phyloP scores from a whole-genome alignment of 805 yeast genomes.

The Pichia pseudocactophila region DNA sequence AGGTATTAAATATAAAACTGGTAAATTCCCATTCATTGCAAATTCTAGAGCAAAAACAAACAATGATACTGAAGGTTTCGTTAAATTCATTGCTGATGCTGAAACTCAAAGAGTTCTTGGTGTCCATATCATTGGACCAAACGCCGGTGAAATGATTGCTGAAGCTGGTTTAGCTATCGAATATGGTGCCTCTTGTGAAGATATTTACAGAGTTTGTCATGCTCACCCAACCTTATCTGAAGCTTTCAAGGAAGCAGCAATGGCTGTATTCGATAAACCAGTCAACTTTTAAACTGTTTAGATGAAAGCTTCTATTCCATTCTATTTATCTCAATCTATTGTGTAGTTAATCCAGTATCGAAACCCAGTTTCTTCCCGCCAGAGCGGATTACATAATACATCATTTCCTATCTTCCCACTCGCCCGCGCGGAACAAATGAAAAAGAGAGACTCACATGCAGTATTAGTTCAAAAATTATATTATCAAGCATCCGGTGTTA shows the following conservation, averaged over 20 bases:
- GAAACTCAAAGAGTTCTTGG: conserved; percentile 96
- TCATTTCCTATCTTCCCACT: not conserved
- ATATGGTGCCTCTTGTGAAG: conserved; percentile 98
- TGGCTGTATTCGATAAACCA: conserved; percentile 86
- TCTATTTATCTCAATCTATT: too few relatives aligned
- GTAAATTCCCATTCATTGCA: conserved; percentile 98
- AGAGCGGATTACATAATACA: too few relatives aligned
- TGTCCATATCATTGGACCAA: conserved; percentile 94
- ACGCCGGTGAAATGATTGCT: conserved; percentile 99
- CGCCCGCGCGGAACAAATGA: not conserved
- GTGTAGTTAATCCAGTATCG: too few relatives aligned
- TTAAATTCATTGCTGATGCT: conserved; percentile 90
- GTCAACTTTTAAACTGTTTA: conserved; percentile 54
- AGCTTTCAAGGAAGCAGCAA: conserved; percentile 97
- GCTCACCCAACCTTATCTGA: conserved; percentile 98
- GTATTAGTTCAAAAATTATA: too few relatives aligned
- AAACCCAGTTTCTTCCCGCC: too few relatives aligned
- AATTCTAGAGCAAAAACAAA: conserved; percentile 99
- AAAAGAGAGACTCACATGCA: not conserved
- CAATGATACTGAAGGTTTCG: conserved; percentile 94
- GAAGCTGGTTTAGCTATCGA: conserved; percentile 97
- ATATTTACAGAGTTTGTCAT: conserved; percentile 93
- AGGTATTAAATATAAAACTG: conserved; percentile 85
- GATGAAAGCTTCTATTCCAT: not conserved
- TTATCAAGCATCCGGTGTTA: too few relatives aligned